Evolutionary conservation across 345 rosid species (phyloP).

Genomic region (Arabidopsis arenosa): DNA sequence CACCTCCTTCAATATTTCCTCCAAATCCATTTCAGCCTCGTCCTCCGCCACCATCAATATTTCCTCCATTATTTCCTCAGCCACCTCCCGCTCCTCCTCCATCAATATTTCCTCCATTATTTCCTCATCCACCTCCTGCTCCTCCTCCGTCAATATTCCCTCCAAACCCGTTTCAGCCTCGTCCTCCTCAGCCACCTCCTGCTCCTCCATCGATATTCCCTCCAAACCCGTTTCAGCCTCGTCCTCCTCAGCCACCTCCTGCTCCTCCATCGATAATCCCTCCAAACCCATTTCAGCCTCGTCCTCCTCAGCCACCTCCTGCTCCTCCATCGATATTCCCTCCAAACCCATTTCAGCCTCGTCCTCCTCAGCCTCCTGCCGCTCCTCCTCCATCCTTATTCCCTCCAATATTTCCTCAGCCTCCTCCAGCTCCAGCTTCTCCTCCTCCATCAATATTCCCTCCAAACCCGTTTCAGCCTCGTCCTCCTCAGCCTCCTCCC

Average conservation of each 20-base stretch:
- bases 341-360: too few species aligned
- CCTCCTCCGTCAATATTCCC: slow-evolving; percentile 43
- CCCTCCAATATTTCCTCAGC: slow-evolving; percentile 35
- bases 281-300: slow-evolving; percentile 43
- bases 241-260: slow-evolving; percentile 18
- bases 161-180: slow-evolving; percentile 18
- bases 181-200: slow-evolving; percentile 8
- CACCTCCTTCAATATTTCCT: slow-evolving; percentile 43
- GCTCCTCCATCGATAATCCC: slow-evolving; percentile 37
- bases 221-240: slow-evolving; percentile 25
- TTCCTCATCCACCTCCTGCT: slow-evolving; percentile 23
- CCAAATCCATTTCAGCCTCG: slow-evolving; percentile 21
- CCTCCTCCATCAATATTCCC: slow-evolving; percentile 28
- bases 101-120: slow-evolving; percentile 30
- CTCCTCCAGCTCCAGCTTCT: slow-evolving; percentile 5
- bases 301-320: slow-evolving; percentile 12
- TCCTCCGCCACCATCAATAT: slow-evolving; percentile 31
- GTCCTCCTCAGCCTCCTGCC: slow-evolving; percentile 23
- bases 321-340: slow-evolving; percentile 37
- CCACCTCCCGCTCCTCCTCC: slow-evolving; percentile 35
- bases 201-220: slow-evolving; percentile 30
- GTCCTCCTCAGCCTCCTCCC: slow-evolving; percentile 26
- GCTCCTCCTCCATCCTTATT: slow-evolving; percentile 30
- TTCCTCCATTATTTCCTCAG: slow-evolving; percentile 29
- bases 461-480: slow-evolving; percentile 38